Conservation (phyloP, 176 grass and related monocot genomes). For the Eremochloa ophiuroides region DNA sequence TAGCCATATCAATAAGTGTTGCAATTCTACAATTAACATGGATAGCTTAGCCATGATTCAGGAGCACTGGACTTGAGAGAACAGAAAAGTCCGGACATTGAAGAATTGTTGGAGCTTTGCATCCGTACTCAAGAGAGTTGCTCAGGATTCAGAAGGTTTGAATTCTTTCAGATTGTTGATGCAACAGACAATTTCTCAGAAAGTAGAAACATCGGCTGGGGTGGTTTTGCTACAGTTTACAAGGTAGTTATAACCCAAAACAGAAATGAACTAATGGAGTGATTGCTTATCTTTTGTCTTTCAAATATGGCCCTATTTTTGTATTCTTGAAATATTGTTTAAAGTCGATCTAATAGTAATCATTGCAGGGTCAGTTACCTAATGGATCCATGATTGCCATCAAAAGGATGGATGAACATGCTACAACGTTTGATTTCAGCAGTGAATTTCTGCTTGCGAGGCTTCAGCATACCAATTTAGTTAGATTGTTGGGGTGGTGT, state of each 20-base stretch:
- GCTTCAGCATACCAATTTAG: conserved; percentile 32
- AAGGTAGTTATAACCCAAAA: conserved; percentile 34
- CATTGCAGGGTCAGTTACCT: conserved; percentile 29
- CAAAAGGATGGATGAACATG: conserved; percentile 28
- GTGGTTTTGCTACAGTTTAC: conserved; percentile 38
- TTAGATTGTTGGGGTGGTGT: conserved; percentile 36
- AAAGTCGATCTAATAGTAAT: neutral
- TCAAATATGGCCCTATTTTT: neutral
- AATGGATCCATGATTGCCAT: conserved; percentile 29
- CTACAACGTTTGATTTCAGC: conserved; percentile 16
- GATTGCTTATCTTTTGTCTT: neutral
- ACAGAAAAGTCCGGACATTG: conserved; percentile 7
- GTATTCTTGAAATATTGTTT: neutral
- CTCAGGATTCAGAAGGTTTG: conserved; percentile 28
- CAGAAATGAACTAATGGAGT: neutral
- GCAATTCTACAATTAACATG: neutral
- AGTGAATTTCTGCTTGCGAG: conserved; percentile 33
- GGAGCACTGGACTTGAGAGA: conserved; percentile 19
- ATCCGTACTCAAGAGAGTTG: conserved; percentile 9
- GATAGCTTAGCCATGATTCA: conserved; percentile 4
- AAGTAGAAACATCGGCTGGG: neutral
- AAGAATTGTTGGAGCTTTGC: conserved; percentile 22
- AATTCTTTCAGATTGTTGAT: conserved; percentile 23
- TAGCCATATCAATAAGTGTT: neutral
- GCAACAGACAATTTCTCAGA: conserved; percentile 41